Evolutionary conservation across 352 stramenopile species (phyloP), one percentile per base, ranked within the genome.

Genomic region (Pythium brachiatum): DNA sequence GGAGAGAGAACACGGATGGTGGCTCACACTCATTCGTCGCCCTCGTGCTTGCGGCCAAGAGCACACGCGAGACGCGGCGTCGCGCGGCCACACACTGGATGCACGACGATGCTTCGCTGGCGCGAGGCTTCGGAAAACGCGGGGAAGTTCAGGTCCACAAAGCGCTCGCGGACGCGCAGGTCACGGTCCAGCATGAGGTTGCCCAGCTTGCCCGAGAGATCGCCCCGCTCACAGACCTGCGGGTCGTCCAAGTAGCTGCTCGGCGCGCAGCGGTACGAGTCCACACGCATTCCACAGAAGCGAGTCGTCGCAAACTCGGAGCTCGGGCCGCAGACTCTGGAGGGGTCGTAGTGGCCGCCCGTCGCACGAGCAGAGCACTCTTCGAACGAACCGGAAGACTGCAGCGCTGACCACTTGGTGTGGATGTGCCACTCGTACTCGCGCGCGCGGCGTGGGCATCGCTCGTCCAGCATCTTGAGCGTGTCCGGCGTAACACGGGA

Each of bases 41-140:
- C 29, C 0, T 32, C 50, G 20, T 25, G 31, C 9, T 34, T 25
- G 2, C 23, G 31, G 18, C 29, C 47, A 0, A 79, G 50, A 11
- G 79, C 79, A 38, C 80, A 86, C 1, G 76, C 69, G 53, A 89
- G 70, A 13, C 78, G 75, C 23, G 80, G 79, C 0, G 75, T 55
- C 16, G 75, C 68, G 7, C 60, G 72, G 48, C 69, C 66, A 52
- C 80, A 92, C 11, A 86, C 74, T 3, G 79, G 78, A 54, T 88
- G 82, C 50, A 92, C 64, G 27, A 89, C 66, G 36, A 92, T 76
- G 62, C 81, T 92, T 76, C 76, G 89, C 29, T 73, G 56, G 9
- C 74, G 60, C 38, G 44, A 81, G 48, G 74, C 76, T 53, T 88
- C 75, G 1, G 60, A 60, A 7, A 66, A 44, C n/a, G 70, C 41